Conservation (phyloP, 495 filamentous ascomycete species). For the Pseudomonodictys pantanalensis region DNA sequence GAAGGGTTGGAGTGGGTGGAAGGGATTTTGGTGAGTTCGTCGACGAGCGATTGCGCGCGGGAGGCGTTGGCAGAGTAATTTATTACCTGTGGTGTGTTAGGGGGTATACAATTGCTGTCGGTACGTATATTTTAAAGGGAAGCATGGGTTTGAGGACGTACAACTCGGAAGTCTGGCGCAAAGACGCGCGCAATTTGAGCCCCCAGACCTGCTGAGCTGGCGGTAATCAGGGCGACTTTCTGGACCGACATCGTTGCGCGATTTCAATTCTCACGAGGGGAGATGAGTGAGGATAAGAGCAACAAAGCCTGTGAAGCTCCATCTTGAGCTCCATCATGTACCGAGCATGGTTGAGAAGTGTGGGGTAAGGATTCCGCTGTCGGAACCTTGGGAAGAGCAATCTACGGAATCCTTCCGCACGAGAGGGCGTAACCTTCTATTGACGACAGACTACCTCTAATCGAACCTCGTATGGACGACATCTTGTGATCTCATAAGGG, state of each 20-base stretch:
- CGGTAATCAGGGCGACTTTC: constrained; percentile 56
- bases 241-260: constrained; percentile 36
- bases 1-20: constrained; percentile 17
- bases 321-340: background rate
- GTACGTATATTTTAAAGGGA: background rate
- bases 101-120: background rate
- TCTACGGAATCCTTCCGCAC: background rate
- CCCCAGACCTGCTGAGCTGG: constrained; percentile 56
- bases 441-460: too few species aligned
- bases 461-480: too few species aligned
- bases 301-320: background rate
- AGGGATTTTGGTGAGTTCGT: constrained; percentile 43
- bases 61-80: constrained; percentile 52
- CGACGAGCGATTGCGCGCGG: constrained; percentile 46
- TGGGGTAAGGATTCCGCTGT: background rate
- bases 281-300: background rate
- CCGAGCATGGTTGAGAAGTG: background rate
- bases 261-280: background rate
- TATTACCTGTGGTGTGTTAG: constrained; percentile 40
- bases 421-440: too few species aligned
- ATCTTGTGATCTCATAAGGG: too few species aligned
- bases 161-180: constrained; percentile 48
- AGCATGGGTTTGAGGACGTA: constrained; percentile 18
- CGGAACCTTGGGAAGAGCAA: background rate
- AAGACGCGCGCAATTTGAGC: constrained; percentile 53